phyloP scores from a whole-genome alignment of 345 rosid species.

The Eucalyptus melliodora region DNA sequence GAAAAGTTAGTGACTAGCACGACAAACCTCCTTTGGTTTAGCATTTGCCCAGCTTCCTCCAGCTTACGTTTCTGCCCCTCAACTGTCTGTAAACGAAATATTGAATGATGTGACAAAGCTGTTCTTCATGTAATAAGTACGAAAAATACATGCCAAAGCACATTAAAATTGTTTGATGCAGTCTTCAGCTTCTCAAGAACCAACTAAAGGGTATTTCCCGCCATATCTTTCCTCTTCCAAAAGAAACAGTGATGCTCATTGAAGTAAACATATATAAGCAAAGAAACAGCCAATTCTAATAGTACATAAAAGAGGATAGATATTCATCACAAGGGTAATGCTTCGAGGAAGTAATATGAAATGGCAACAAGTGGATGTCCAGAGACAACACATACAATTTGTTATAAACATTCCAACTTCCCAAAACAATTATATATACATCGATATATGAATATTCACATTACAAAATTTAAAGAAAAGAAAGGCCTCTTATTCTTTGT shows the following conservation, averaged over 20 bases:
- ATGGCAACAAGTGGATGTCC: not conserved
- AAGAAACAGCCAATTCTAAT: not conserved
- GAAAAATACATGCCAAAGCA: not conserved
- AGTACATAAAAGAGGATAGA: not conserved
- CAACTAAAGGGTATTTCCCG: not conserved
- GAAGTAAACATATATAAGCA: not conserved
- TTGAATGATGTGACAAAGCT: not conserved
- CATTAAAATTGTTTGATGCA: not conserved
- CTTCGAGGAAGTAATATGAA: not conserved
- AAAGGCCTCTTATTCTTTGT: not conserved
- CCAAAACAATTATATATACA: not conserved
- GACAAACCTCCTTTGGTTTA: constrained; percentile 43
- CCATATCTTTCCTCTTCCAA: not conserved
- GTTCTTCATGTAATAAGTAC: not conserved
- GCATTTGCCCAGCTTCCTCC: constrained; percentile 51
- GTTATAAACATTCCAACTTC: not conserved
- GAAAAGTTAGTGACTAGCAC: not conserved
- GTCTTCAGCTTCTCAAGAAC: not conserved
- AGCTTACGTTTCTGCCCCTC: constrained; percentile 62
- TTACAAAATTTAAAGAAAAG: not conserved
- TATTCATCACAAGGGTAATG: not conserved
- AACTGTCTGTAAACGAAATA: constrained; percentile 36
- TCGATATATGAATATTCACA: not conserved
- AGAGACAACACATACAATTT: not conserved
- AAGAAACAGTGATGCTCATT: not conserved